Evolutionary conservation across 2,329 filamentous ascomycete genomes (phyloP), one percentile per base, ranked within the genome.

Genomic region (Pseudocercospora musae): DNA sequence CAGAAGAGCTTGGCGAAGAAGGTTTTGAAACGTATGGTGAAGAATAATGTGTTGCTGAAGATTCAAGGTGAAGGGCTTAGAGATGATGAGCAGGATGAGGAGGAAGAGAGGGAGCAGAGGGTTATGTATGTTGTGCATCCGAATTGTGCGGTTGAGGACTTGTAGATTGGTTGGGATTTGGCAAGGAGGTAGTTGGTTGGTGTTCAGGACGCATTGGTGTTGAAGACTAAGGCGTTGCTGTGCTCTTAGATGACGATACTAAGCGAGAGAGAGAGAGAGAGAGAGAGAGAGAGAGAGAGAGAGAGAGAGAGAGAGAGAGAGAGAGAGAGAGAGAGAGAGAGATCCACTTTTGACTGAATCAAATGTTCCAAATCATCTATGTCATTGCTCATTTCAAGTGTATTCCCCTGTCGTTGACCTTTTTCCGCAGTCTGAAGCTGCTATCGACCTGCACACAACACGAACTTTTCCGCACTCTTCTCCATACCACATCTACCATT

Each of bases 21-120:
- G 84, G 94, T 99, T 58, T 79, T 99, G 69, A 96, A 91, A 84
- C 89, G 91, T 77, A 96, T 98, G 89, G 90, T 97, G 73, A 97
- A 95, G 84, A 86, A 88, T 70, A 84, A 85, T 69, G 83, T 86
- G 18, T 75, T 87, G 54, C 82, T 85, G 77, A 80, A 80, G 54
- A 83, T 86, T 63, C 79, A 93, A 78, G 93, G 96, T 68, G 92
- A 96, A 69, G 93, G 96, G 20, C 84, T 98, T 54, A 91, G 95
- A 78, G 90, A 92, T 58, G 87, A 84, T 83, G 64, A 76, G 79
- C 31, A 82, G 79, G 75, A 71, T 68, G 66, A 83, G 84, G 63
- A 75, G 79, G 37, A 82, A 80, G 76, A 73, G 69, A 79, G 68
- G 76, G 80, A 73, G 73, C 56, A 53, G 42, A 82, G 81, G 71